A percentile compares a stretch with the other conserved stretches of the same genome.
phyloP scores from a whole-genome alignment of 179 eudicot species.

The Gypsophila paniculata region DNA sequence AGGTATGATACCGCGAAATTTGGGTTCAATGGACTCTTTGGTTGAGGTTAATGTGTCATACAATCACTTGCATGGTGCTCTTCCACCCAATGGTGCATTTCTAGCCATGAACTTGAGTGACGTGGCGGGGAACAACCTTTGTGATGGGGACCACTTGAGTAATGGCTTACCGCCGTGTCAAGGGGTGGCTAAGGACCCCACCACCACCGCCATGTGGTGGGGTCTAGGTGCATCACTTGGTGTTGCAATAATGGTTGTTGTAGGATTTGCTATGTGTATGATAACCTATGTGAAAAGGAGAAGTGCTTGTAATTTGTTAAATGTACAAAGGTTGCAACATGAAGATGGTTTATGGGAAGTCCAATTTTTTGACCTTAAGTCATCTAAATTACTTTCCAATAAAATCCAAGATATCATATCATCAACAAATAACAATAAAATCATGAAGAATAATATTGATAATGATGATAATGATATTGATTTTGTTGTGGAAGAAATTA shows the following conservation, averaged over 20 bases:
- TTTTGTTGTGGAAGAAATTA: conserved; percentile 37
- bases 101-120: conserved; percentile 56
- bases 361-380: conserved; percentile 39
- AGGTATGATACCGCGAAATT: conserved; percentile 54
- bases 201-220: conserved; percentile 37
- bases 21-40: conserved; percentile 61
- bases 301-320: conserved; percentile 12
- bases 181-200: conserved; percentile 20
- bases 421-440: conserved; percentile 24
- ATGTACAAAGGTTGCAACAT: conserved; percentile 33
- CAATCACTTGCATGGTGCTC: conserved; percentile 54
- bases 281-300: conserved; percentile 22
- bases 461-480: conserved; percentile 25
- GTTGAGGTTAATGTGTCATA: conserved; percentile 65
- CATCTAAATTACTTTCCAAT: conserved; percentile 33
- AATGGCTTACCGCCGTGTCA: conserved; percentile 54
- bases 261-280: conserved; percentile 17
- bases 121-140: conserved; percentile 58
- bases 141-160: conserved; percentile 35
- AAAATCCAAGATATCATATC: conserved; percentile 39
- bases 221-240: conserved; percentile 25
- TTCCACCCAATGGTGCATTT: conserved; percentile 76
- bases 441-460: conserved; percentile 17
- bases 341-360: conserved; percentile 60
- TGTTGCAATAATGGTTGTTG: conserved; percentile 11